phyloP scores from a whole-genome alignment of 2,329 filamentous ascomycete genomes.

The Fusarium marasasianum region DNA sequence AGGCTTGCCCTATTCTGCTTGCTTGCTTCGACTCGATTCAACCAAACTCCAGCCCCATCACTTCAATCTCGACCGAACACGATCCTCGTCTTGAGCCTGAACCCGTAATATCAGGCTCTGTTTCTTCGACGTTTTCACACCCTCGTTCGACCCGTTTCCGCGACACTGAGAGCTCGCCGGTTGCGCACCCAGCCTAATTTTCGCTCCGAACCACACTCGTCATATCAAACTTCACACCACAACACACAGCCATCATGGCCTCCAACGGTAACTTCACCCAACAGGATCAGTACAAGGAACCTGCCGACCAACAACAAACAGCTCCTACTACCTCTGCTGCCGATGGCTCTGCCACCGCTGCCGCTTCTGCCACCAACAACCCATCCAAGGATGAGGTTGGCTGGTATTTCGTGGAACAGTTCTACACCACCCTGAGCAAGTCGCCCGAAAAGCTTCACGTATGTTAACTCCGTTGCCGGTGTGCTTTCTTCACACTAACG shows the following conservation, averaged over 20 bases:
- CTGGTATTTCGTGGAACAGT: slow-evolving; percentile 99
- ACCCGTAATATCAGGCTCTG: not conserved
- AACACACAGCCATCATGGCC: slow-evolving; percentile 56
- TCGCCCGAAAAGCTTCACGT: slow-evolving; percentile 91
- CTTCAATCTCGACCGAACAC: slow-evolving; percentile 24
- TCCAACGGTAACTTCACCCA: slow-evolving; percentile 65
- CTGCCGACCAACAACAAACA: slow-evolving; percentile 51
- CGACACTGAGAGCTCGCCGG: slow-evolving; percentile 32
- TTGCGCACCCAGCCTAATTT: slow-evolving; percentile 35
- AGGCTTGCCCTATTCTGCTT: slow-evolving; percentile 33
- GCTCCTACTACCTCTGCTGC: slow-evolving; percentile 48
- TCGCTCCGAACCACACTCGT: slow-evolving; percentile 24
- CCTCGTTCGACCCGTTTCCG: slow-evolving; percentile 14
- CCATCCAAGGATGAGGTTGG: slow-evolving; percentile 91
- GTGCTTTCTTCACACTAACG: slow-evolving; percentile 15
- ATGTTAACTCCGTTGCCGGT: slow-evolving; percentile 46
- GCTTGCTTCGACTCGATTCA: slow-evolving; percentile 15
- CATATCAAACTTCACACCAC: slow-evolving; percentile 23
- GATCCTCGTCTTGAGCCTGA: slow-evolving; percentile 23
- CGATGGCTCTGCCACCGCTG: slow-evolving; percentile 42
- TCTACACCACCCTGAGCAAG: slow-evolving; percentile 97
- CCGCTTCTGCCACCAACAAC: slow-evolving; percentile 54
- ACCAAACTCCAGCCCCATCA: not conserved
- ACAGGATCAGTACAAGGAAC: slow-evolving; percentile 54
- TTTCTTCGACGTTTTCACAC: slow-evolving; percentile 16